These are phyloP conservation scores for Flaveria trinervia DNA, from an alignment of 129 eudicot species.

Conservation along the genomic window DNA sequence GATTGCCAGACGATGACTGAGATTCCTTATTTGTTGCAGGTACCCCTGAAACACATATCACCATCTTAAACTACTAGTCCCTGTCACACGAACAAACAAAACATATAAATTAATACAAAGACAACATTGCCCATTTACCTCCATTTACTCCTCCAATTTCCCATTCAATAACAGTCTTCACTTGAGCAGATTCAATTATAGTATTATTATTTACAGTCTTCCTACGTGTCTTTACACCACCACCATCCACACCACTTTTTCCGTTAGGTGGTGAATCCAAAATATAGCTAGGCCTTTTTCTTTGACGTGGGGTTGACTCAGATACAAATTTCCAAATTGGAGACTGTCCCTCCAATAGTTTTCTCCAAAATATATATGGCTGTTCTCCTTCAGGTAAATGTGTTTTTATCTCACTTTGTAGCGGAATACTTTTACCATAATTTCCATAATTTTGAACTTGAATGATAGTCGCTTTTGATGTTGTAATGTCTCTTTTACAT, in stretches of 20 bases:
- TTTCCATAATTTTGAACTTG: conserved; percentile 48
- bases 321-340: conserved; percentile 64
- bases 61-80: conserved; percentile 11
- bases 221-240: conserved; percentile 50
- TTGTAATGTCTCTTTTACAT: conserved; percentile 24
- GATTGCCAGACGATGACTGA: conserved; percentile 28
- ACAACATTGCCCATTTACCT: conserved; percentile 39
- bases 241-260: conserved; percentile 39
- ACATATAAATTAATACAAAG: not conserved
- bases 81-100: not conserved
- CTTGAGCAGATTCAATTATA: conserved; percentile 32
- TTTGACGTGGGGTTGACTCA: conserved; percentile 50
- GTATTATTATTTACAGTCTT: conserved; percentile 36
- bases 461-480: conserved; percentile 35
- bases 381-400: conserved; percentile 47
- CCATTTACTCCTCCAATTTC: conserved; percentile 31
- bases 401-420: conserved; percentile 53
- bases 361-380: conserved; percentile 66
- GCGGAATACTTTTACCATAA: conserved; percentile 38
- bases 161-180: conserved; percentile 29
- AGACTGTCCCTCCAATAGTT: conserved; percentile 53
- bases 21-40: conserved; percentile 29
- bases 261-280: conserved; percentile 29
- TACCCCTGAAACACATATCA: conserved; percentile 36
- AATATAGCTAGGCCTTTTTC: conserved; percentile 61